Evolutionary conservation across 352 stramenopile genomes (phyloP), one percentile per base, ranked within the genome.

Genomic region (Globisporangium lucens): DNA sequence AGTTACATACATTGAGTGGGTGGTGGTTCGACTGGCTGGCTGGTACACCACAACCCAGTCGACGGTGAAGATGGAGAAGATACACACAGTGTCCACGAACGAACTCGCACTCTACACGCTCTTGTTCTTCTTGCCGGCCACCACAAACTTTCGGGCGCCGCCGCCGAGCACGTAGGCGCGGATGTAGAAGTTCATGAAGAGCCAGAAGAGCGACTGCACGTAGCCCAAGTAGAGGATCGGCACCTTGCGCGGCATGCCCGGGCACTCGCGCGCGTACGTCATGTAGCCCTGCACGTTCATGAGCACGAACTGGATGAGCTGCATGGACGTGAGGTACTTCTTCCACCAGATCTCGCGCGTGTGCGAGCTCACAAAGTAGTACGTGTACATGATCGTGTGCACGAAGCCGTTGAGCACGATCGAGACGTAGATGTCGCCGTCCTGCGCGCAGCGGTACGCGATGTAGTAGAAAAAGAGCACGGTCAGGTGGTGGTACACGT

Each of bases 311-410:
- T 99, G 96, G 57, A 97, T 86, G 74, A 99, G 75, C 80, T 99
- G 97, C 76, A 98, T 90, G 29, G 88, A 80, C 56, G 97, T 99
- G 29, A 99, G 79, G 77, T 93, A 97, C 57, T 95, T 98, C 74
- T 98, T 99, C 97, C 97, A 99, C 95, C 95, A 99, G 76, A 99
- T 98, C 68, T 97, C 88, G 70, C 96, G 97, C 60, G 95, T 98
- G 82, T 99, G 94, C 68, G 98, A 95, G 78, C 90, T 97, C 47
- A 99, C 96, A 69, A 98, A 98, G 90, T 99, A 99, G 80, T 99
- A 99, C 47, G 93, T 98, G 89, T 99, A 99, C 97, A 99, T 99
- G 71, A 99, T 95, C 27, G 94, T 98, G 82, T 99, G 97, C 72
- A 99, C 98, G 76, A 98, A 98, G 57, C 93, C 92, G 75, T 99